Percentiles rank a stretch among this genome's conserved stretches.
phyloP scores from a whole-genome alignment of 2,329 filamentous ascomycete genomes.

The Pseudopyricularia javanii region DNA sequence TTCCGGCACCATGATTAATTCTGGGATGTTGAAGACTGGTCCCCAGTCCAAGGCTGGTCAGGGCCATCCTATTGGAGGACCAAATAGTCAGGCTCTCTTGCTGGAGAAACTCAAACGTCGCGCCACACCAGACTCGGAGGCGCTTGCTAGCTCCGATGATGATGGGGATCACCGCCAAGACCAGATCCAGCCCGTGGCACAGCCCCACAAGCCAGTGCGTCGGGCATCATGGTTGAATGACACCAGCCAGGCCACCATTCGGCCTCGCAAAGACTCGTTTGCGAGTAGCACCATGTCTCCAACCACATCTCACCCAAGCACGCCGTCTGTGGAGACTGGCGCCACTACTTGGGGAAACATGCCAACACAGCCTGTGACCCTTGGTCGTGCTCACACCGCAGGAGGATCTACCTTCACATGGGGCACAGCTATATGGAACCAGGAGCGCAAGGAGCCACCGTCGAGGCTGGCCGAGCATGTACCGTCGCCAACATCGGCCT shows the following conservation, averaged over 20 bases:
- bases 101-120: conserved; percentile 71
- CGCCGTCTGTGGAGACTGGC: conserved; percentile 56
- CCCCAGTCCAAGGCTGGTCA: conserved; percentile 38
- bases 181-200: conserved; percentile 30
- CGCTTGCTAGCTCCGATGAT: conserved; percentile 86
- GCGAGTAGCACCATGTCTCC: conserved; percentile 66
- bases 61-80: conserved; percentile 30
- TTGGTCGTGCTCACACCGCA: conserved; percentile 32
- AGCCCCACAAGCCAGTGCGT: conserved; percentile 50
- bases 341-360: conserved; percentile 43
- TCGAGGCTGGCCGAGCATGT: conserved; percentile 63
- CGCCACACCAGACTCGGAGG: conserved; percentile 89
- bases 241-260: conserved; percentile 48
- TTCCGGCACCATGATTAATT: conserved; percentile 32
- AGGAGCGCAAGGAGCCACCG: conserved; percentile 65
- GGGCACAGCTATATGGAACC: conserved; percentile 76
- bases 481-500: conserved; percentile 58
- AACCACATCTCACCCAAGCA: conserved; percentile 68
- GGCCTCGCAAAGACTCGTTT: conserved; percentile 66
- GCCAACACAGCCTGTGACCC: conserved; percentile 30
- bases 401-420: conserved; percentile 46
- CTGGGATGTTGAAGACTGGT: conserved; percentile 32
- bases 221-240: conserved; percentile 83
- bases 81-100: conserved; percentile 51
- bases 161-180: conserved; percentile 59